A percentile compares a stretch with the other conserved stretches of the same genome.
These are phyloP conservation scores for Mycena amicta DNA, from an alignment of 768 basidiomycete species.

Conservation along the genomic window DNA sequence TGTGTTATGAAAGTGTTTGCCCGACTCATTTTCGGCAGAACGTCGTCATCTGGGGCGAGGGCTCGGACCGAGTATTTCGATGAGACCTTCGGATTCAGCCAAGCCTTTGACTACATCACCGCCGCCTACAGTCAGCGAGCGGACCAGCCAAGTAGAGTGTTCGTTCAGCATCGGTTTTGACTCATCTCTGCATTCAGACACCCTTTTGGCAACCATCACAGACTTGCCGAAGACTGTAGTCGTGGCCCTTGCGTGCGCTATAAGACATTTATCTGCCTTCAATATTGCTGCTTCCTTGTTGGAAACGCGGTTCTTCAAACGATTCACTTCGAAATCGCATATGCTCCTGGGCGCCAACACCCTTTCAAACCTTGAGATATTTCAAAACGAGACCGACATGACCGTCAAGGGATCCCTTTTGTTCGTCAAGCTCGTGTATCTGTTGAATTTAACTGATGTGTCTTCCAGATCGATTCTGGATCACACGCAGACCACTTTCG, in stretches of 20 bases:
- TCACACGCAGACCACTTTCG: slow-evolving; percentile 86
- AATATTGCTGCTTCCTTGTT: slow-evolving; percentile 77
- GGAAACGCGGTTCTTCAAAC: slow-evolving; percentile 76
- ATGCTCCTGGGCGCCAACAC: slow-evolving; percentile 93
- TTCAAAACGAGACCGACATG: slow-evolving; percentile 84
- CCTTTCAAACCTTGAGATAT: slow-evolving; percentile 88
- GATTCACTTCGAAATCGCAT: slow-evolving; percentile 73
- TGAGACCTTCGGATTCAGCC: slow-evolving; percentile 57
- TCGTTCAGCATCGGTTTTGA: slow-evolving; percentile 56
- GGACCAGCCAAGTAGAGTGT: slow-evolving; percentile 31
- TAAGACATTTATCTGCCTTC: slow-evolving; percentile 73
- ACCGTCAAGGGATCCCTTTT: slow-evolving; percentile 75
- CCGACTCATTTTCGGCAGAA: too few relatives aligned
- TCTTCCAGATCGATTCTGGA: slow-evolving; percentile 63
- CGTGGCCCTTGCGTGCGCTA: slow-evolving; percentile 71
- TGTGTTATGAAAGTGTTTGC: not conserved
- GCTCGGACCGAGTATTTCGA: slow-evolving; percentile 68
- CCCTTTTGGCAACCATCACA: slow-evolving; percentile 60
- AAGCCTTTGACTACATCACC: slow-evolving; percentile 59
- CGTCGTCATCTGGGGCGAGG: slow-evolving; percentile 39
- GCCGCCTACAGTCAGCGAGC: not conserved
- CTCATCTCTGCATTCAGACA: slow-evolving; percentile 48
- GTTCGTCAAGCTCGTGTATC: slow-evolving; percentile 25
- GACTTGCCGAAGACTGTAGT: slow-evolving; percentile 72
- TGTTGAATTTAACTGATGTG: not conserved